Conservation (phyloP, 768 basidiomycete genomes). For the Lactarius akahatsu region DNA sequence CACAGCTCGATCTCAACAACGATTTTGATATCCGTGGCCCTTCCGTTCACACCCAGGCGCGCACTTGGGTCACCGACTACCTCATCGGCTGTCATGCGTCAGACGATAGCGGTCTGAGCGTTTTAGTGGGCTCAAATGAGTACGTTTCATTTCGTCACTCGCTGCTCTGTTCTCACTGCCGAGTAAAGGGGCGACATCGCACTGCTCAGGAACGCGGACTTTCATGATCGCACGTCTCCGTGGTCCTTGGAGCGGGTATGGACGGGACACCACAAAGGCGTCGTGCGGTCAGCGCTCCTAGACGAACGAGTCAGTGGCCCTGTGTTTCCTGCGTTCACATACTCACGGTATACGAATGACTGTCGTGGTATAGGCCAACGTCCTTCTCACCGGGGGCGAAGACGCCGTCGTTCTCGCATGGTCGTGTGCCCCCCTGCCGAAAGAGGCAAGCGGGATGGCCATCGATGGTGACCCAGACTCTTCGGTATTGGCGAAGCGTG, state of each 20-base stretch:
- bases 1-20: slow-evolving; percentile 58
- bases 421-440: slow-evolving; percentile 30
- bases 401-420: slow-evolving; percentile 37
- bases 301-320: slow-evolving; percentile 35
- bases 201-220: slow-evolving; percentile 33
- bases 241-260: slow-evolving; percentile 36
- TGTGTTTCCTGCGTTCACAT: background rate
- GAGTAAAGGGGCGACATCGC: slow-evolving; percentile 37
- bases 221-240: slow-evolving; percentile 30
- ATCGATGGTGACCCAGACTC: slow-evolving; percentile 1
- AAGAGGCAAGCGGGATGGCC: slow-evolving; percentile 16
- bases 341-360: background rate
- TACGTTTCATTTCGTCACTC: slow-evolving; percentile 35
- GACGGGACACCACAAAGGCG: slow-evolving; percentile 35
- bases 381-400: slow-evolving; percentile 40
- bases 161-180: background rate
- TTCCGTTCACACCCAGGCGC: slow-evolving; percentile 53
- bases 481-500: slow-evolving; percentile 20
- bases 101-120: slow-evolving; percentile 42
- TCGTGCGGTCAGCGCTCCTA: slow-evolving; percentile 37
- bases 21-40: slow-evolving; percentile 64
- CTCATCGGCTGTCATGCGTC: slow-evolving; percentile 52
- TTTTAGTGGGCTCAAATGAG: slow-evolving; percentile 79
- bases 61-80: slow-evolving; percentile 80
- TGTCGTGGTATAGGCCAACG: slow-evolving; percentile 31